Conservation (phyloP, 2,329 filamentous ascomycete species). For the Myriosclerotinia duriaeana region DNA sequence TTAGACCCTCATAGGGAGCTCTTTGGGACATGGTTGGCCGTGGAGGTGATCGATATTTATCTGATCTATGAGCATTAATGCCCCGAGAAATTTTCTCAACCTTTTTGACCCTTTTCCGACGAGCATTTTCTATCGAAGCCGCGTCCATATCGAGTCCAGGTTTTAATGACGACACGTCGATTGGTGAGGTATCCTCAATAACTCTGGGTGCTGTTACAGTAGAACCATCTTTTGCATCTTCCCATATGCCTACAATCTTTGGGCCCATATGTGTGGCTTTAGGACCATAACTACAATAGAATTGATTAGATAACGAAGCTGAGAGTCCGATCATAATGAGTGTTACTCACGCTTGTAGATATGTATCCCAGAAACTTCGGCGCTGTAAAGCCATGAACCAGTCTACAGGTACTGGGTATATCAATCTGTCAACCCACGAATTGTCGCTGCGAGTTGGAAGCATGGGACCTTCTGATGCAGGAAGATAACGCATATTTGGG, state of each 20-base stretch:
- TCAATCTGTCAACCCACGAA: background rate
- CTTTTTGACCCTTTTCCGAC: background rate
- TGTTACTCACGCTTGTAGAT: slow-evolving; percentile 1
- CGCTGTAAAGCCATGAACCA: background rate
- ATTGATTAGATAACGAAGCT: background rate
- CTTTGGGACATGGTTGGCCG: background rate
- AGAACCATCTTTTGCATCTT: background rate
- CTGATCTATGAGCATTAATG: background rate
- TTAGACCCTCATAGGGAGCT: background rate
- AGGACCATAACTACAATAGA: background rate
- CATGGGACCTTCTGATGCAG: no score
- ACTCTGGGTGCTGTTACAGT: background rate
- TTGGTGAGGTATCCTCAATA: background rate
- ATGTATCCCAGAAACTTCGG: background rate
- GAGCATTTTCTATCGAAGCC: background rate
- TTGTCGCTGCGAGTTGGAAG: background rate
- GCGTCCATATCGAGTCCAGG: background rate
- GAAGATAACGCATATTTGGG: background rate
- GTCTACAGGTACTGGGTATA: slow-evolving; percentile 1
- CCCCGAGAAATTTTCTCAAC: background rate
- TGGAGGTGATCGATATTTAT: background rate
- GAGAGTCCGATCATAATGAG: background rate
- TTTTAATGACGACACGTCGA: background rate
- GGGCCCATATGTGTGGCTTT: slow-evolving; percentile 8
- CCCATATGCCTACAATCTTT: background rate